These are phyloP conservation scores for Syncephalastrum contaminatum DNA, from an alignment of 371 early-diverging fungal genomes.

Conservation along the genomic window DNA sequence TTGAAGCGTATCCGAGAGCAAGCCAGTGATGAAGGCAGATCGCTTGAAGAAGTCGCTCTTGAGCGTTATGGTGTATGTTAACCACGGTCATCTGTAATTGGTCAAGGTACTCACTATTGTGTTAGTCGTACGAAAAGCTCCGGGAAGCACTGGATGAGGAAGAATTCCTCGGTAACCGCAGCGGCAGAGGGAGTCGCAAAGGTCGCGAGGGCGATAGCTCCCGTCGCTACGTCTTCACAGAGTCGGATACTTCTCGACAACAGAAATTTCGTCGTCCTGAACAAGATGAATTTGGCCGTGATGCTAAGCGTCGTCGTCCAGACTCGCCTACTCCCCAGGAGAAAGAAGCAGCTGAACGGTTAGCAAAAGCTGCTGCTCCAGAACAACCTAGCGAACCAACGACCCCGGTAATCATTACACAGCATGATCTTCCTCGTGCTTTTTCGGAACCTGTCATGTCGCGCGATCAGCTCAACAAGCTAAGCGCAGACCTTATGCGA, in stretches of 20 bases:
- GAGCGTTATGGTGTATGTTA: conserved; percentile 66
- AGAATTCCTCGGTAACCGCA: conserved; percentile 57
- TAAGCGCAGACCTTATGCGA: conserved; percentile 80
- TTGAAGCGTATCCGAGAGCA: conserved; percentile 68
- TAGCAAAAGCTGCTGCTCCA: conserved; percentile 22
- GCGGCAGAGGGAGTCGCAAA: conserved; percentile 13
- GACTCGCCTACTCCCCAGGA: conserved; percentile 9
- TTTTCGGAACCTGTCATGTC: conserved; percentile 36
- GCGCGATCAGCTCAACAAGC: conserved; percentile 78
- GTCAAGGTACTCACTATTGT: not conserved
- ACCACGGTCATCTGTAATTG: not conserved
- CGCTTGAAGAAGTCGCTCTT: conserved; percentile 67
- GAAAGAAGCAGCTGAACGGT: conserved; percentile 13
- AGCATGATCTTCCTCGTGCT: conserved; percentile 19
- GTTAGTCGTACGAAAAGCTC: conserved; percentile 63
- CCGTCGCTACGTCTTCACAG: conserved; percentile 34
- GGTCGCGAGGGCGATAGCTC: too few species aligned
- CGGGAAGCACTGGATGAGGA: conserved; percentile 70
- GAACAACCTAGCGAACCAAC: conserved; percentile 14
- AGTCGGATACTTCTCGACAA: conserved; percentile 18
- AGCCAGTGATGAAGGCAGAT: conserved; percentile 65
- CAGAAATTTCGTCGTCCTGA: conserved; percentile 25
- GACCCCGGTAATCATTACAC: conserved; percentile 24
- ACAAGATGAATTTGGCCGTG: conserved; percentile 41
- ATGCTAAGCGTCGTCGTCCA: conserved; percentile 23